These are phyloP conservation scores for Paecilomyces fulvus DNA, from an alignment of 2,329 filamentous ascomycete genomes.

Conservation along the genomic window DNA sequence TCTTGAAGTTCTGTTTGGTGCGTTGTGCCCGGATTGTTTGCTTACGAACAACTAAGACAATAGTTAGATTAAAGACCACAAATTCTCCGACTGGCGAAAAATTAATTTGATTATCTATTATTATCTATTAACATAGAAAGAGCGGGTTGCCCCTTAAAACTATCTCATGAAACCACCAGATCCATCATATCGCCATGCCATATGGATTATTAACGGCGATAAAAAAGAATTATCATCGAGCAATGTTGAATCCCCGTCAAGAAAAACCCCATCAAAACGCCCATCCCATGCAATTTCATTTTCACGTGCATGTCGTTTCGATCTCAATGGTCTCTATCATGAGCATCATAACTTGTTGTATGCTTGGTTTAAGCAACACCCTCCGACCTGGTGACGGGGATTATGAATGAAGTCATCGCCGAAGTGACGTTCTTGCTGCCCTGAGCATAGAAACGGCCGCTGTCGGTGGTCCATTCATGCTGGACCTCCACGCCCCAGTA, in stretches of 20 bases:
- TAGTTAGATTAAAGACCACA: background rate
- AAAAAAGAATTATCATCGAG: background rate
- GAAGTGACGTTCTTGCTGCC: conserved; percentile 4
- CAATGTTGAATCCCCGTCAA: background rate
- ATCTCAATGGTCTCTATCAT: background rate
- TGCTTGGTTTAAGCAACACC: background rate
- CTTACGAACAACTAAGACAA: background rate
- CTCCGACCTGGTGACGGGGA: conserved; percentile 1
- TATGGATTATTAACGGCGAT: background rate
- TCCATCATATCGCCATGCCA: background rate
- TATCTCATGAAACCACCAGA: background rate
- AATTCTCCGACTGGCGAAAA: background rate
- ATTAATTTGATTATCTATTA: background rate
- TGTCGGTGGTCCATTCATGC: conserved; percentile 3
- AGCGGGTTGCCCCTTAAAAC: background rate
- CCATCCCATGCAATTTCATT: background rate
- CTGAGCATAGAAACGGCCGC: conserved; percentile 1
- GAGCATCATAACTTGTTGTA: background rate
- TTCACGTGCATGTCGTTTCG: background rate
- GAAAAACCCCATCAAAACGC: background rate
- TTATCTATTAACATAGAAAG: background rate
- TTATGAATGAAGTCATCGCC: background rate
- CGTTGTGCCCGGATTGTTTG: background rate
- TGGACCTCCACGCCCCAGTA: conserved; percentile 6
- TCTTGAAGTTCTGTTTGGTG: background rate